Percentiles rank a stretch among this genome's conserved stretches.
These are phyloP conservation scores for Mesotaenium endlicherianum DNA, from an alignment of 139 green algal genomes.

Conservation along the genomic window DNA sequence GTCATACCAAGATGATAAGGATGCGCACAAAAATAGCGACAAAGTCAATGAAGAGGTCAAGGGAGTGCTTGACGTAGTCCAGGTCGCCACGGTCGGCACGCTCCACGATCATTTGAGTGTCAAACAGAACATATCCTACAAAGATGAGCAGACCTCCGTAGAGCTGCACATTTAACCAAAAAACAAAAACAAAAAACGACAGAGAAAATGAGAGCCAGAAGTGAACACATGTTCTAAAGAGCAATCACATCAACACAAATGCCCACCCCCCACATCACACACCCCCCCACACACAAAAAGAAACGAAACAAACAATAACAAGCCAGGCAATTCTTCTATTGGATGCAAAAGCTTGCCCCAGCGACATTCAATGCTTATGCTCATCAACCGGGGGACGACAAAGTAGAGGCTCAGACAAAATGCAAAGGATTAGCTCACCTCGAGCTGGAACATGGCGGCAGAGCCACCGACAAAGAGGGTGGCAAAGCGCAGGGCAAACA, in stretches of 20 bases:
- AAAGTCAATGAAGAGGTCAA: constrained; percentile 55
- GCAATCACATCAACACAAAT: background rate
- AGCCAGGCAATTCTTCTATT: too few species aligned
- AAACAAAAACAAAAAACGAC: background rate
- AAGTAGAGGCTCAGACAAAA: background rate
- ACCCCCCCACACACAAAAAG: background rate
- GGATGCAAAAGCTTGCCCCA: too few species aligned
- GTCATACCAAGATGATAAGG: constrained; percentile 52
- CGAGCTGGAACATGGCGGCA: constrained; percentile 38
- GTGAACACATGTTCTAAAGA: background rate
- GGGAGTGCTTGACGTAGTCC: constrained; percentile 34
- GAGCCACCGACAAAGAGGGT: constrained; percentile 42
- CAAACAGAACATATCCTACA: constrained; percentile 43
- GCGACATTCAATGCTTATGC: too few species aligned
- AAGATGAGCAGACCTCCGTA: constrained; percentile 52
- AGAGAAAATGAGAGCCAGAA: background rate
- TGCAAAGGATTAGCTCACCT: constrained; percentile 19
- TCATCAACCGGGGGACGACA: too few species aligned
- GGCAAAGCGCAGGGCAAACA: constrained; percentile 45
- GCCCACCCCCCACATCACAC: background rate
- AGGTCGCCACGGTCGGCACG: constrained; percentile 7
- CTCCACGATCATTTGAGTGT: constrained; percentile 55
- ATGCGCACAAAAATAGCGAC: constrained; percentile 54
- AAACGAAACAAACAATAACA: too few species aligned
- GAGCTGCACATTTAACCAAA: constrained; percentile 6